Evolutionary conservation across 441 rosid genomes (phyloP), one percentile per base, ranked within the genome.

Genomic region (Croton laevigatus): DNA sequence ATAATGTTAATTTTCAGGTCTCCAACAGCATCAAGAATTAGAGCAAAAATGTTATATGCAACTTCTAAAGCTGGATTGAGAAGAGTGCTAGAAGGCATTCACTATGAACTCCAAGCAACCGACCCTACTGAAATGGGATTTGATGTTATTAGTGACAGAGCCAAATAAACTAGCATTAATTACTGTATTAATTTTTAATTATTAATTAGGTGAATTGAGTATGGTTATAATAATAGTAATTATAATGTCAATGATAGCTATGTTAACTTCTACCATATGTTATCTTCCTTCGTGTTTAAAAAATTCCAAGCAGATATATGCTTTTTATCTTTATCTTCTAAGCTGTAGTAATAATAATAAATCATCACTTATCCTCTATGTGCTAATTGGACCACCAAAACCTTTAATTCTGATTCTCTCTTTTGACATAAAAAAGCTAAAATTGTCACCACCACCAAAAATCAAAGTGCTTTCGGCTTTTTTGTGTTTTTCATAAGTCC

Each of bases 61-160:
- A 93, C 98, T 44, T 91, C 98, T 0, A 93, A 93, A 71, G 87
- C 75, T n/a, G 97, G 98, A 22, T 72, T 93, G 72, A 86, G 95
- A 71, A 88, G 88, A 75, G 96, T 81, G 65, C 83, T 92, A 34
- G 98, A 92, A 11, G 98, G 98, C 2, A 78, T 92, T 78, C 91
- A 86, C 76, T 90, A 83, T 62, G 98, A 92, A 78, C 81, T 92
- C 49, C 98, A 92, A 72, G 98, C 98, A 16, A 92, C 98, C 0
- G 98, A 92, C 72, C 89, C 91, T 48, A 84, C 96, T 32, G 98
- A 92, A 88, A 92, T 92, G 96, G 98, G 96, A n/a, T 85, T 92
- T 65, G 98, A 92, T 73, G 82, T 85, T 75, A 90, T 90, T 55
- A 65, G 69, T 51, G 93, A 87, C 76, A 74, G 88, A 71, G 87